Percentiles rank a stretch among this genome's conserved stretches.
Conservation (phyloP, 2,329 filamentous ascomycete genomes). For the Xylaria digitata region DNA sequence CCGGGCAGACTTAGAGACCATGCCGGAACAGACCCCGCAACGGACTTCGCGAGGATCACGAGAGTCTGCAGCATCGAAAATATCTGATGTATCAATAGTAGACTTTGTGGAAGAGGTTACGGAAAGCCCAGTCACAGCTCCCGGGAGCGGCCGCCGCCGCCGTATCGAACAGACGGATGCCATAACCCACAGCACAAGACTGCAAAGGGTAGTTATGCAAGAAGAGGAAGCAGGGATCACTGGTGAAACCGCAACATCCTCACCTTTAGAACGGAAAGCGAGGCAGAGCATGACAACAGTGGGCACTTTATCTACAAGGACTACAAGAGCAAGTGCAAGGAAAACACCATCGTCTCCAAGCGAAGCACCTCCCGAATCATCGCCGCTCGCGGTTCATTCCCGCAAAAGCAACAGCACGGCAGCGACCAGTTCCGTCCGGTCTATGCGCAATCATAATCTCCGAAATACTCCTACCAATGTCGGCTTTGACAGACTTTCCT, state of each 20-base stretch:
- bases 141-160: constrained; percentile 65
- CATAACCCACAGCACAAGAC: constrained; percentile 55
- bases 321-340: constrained; percentile 44
- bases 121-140: constrained; percentile 66
- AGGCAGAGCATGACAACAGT: constrained; percentile 51
- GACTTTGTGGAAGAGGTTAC: constrained; percentile 57
- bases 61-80: constrained; percentile 40
- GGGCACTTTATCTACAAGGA: constrained; percentile 47
- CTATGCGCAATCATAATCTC: constrained; percentile 42
- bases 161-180: constrained; percentile 52
- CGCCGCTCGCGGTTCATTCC: constrained; percentile 39
- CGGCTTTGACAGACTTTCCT: constrained; percentile 41
- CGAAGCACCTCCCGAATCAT: constrained; percentile 38
- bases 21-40: constrained; percentile 37
- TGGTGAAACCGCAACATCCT: constrained; percentile 53
- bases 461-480: constrained; percentile 39
- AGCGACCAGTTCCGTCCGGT: constrained; percentile 42
- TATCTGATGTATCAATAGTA: constrained; percentile 35
- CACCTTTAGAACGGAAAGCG: constrained; percentile 58
- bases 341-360: constrained; percentile 35
- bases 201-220: constrained; percentile 56
- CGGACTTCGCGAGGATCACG: constrained; percentile 37
- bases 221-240: constrained; percentile 47
- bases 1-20: constrained; percentile 35
- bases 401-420: constrained; percentile 41